A percentile compares a stretch with the other conserved stretches of the same genome.
These are phyloP conservation scores for Silene noctiflora DNA, from an alignment of 179 eudicot species.

Conservation along the genomic window DNA sequence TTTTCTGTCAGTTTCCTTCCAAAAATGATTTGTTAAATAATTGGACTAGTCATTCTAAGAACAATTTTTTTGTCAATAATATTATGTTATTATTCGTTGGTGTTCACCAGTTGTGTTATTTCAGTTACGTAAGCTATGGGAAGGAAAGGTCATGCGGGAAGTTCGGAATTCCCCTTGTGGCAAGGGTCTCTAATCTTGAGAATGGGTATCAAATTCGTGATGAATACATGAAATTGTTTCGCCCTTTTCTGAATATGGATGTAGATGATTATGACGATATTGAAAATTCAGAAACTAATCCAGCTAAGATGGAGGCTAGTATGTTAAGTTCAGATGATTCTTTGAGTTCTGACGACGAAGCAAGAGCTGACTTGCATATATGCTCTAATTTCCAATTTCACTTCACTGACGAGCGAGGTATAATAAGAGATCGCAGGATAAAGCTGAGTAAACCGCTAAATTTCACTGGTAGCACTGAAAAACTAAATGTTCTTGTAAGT, in stretches of 20 bases:
- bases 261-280: conserved; percentile 35
- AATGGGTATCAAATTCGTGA: conserved; percentile 49
- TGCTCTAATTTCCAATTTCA: conserved; percentile 41
- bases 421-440: conserved; percentile 27
- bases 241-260: conserved; percentile 40
- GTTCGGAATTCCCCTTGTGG: conserved; percentile 72
- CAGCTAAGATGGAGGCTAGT: conserved; percentile 35
- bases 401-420: conserved; percentile 29
- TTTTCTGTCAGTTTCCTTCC: background rate
- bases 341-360: conserved; percentile 34
- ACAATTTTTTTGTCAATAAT: background rate
- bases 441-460: conserved; percentile 37
- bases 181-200: conserved; percentile 42
- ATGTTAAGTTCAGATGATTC: conserved; percentile 33
- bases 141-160: conserved; percentile 21
- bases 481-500: conserved; percentile 48
- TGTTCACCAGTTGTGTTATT: conserved; percentile 6
- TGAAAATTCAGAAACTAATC: conserved; percentile 35
- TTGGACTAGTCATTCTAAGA: background rate
- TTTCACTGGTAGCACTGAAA: conserved; percentile 23
- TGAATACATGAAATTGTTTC: conserved; percentile 44
- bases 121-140: conserved; percentile 32
- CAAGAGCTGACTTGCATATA: conserved; percentile 22
- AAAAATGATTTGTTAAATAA: background rate
- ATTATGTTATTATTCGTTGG: background rate